Base-by-base conservation (phyloP, 1,284 basidiomycete genomes). In the Cronartium quercuum region DNA sequence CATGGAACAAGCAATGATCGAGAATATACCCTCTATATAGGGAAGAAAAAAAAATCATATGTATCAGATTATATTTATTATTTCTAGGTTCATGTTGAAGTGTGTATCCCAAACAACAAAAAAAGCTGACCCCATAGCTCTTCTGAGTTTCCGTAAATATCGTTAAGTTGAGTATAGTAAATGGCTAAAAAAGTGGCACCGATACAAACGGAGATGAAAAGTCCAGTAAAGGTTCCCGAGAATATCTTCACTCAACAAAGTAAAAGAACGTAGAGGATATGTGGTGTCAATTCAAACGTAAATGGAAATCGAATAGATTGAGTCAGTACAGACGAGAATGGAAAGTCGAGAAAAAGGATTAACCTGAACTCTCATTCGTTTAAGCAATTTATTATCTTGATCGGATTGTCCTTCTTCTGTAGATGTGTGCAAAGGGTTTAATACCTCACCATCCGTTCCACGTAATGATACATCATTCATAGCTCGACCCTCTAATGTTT, bases 141-240 rank as follows among this genome's bases (percentile, higher is more conserved):
- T 83, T 94, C 92, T 0, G 82, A 79, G 75, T 81, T 78, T 47
- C 82, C 82, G 83, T 85, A 87, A 1, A 87, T 81, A 77, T 87
- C 84, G 69, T 81, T 82, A 47, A 86, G 81, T 69, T 85, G 84
- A 74, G 84, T 85, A 81, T 85, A 85, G 80, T 84, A 84, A 62
- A 85, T 82, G 40, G 84, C 84, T 77, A 85, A 84, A 79, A 84
- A 85, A 38, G 82, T 83, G 10, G 83, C 84, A 74, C 83, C 84
- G 77, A 95, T 89, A 65, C 88, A 85, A 44, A 91, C 82, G 1
- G 93, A 88, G 62, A 92, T 83, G 78, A 90, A 82, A 55, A 95
- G 84, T n/a, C 93, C 93, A 42, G 86, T 78, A 7, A 83, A 82
- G 0, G 90, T 87, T n/a, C 93, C 93, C 9, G 87, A 80, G 83